Percentiles rank a stretch among this genome's conserved stretches.
Conservation (phyloP, 78 protist species). For the Trichosphaerium sp. region DNA sequence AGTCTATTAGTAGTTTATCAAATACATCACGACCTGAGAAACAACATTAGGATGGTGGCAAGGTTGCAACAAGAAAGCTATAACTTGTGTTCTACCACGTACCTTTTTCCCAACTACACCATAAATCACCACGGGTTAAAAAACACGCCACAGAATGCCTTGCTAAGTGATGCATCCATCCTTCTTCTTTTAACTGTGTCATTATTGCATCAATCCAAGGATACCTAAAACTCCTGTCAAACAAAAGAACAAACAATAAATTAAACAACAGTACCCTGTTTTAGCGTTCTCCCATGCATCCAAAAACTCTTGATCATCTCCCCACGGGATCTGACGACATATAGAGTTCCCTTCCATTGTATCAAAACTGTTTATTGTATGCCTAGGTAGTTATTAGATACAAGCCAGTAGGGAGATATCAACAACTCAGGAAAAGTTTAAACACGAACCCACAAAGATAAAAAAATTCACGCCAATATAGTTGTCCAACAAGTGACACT, state of each 20-base stretch:
- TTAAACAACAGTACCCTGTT: too few relatives aligned
- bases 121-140: constrained; percentile 29
- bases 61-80: neutral
- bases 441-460: too few relatives aligned
- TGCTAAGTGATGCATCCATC: constrained; percentile 37
- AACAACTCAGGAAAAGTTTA: too few relatives aligned
- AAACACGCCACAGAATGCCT: constrained; percentile 48
- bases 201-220: constrained; percentile 46
- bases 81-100: too few relatives aligned
- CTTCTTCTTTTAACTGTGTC: constrained; percentile 25
- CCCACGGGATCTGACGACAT: neutral
- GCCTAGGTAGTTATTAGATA: too few relatives aligned
- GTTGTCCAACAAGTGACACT: constrained; percentile 18
- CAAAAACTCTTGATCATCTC: too few relatives aligned
- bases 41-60: neutral
- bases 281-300: neutral
- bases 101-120: constrained; percentile 21
- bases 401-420: neutral
- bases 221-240: neutral
- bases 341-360: neutral
- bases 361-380: neutral
- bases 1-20: constrained; percentile 20
- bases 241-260: too few relatives aligned
- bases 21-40: constrained; percentile 6
- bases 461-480: constrained; percentile 31